Base-by-base conservation (phyloP, 805 yeast species). In the Wickerhamomyces chaumierensis region DNA sequence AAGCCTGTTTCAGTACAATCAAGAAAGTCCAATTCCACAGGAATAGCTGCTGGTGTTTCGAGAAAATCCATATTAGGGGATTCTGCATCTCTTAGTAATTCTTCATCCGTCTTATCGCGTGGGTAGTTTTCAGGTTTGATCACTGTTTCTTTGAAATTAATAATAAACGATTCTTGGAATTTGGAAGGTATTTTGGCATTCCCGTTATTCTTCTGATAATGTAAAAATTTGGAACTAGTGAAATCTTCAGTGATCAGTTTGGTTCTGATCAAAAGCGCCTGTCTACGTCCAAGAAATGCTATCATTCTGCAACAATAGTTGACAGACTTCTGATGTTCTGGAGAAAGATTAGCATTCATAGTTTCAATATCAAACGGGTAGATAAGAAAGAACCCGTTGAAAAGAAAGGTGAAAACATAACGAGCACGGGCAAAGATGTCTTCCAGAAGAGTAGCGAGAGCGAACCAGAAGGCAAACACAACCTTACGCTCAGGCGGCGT, bases 101-200 rank as follows among this genome's bases (percentile, higher is more conserved):
- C 15, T 19, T 35, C 25, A n/a, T 9, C 7, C 11, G 34, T 18
- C 15, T 14, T 3, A 18, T 49, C 48, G 2, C 40, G 41, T 11
- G 57, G 55, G 31, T 45, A 53, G 23, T 52, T 41, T 4, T 36
- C 21, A 7, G 44, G 44, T 14, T 34, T 46, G 20, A 53, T 44
- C 4, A 39, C 5, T 2, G 50, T 43, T 1, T 25, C 35, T 15
- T 27, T 44, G 29, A 53, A 52, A 5, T 31, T 35, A 1, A 39
- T 42, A 23, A 53, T 42, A 14, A 43, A 46, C 6, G 21, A 31
- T 29, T 53, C 57, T n/a, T 51, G 44, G 15, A 50, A 44, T 18
- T 43, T 44, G 14, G 14, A 8, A 9, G 12, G 7, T 9, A 25
- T 13, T 13, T 25, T 5, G 5, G 29, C 12, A 9, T 8, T 9